phyloP scores from a whole-genome alignment of 306 rosid genomes.

The Vigna mungo region DNA sequence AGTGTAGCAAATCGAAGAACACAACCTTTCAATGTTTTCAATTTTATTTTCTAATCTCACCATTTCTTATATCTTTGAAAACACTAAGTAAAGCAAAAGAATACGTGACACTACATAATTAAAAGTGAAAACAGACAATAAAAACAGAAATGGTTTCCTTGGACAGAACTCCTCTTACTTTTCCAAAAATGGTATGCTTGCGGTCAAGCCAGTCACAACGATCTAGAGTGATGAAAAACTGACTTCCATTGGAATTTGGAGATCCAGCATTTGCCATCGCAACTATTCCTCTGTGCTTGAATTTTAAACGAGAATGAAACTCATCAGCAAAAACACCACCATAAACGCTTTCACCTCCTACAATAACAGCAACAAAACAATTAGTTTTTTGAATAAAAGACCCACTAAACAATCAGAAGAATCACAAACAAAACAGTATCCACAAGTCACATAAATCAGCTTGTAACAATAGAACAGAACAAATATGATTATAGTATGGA shows the following conservation, averaged over 20 bases:
- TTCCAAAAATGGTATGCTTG: constrained; percentile 88
- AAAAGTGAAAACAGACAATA: neutral
- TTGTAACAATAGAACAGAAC: neutral
- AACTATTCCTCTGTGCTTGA: constrained; percentile 89
- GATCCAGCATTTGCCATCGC: constrained; percentile 91
- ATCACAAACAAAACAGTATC: neutral
- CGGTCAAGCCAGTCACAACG: constrained; percentile 83
- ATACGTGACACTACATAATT: neutral
- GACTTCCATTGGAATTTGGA: constrained; percentile 84
- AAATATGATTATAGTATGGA: neutral
- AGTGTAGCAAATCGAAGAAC: neutral
- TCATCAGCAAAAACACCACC: constrained; percentile 82
- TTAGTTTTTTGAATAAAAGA: neutral
- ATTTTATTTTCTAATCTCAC: neutral
- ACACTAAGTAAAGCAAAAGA: neutral
- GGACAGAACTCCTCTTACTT: constrained; percentile 50
- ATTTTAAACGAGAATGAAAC: constrained; percentile 88
- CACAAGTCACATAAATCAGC: neutral
- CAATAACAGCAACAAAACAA: neutral
- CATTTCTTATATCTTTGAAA: neutral
- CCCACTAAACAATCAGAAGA: neutral
- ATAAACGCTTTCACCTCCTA: constrained; percentile 91
- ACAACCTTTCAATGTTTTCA: neutral
- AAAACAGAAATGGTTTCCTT: neutral
- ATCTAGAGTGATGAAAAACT: constrained; percentile 79